A percentile compares a stretch with the other conserved stretches of the same genome.
These are phyloP conservation scores for Cytidiella melzeri DNA, from an alignment of 768 basidiomycete genomes.

Conservation along the genomic window DNA sequence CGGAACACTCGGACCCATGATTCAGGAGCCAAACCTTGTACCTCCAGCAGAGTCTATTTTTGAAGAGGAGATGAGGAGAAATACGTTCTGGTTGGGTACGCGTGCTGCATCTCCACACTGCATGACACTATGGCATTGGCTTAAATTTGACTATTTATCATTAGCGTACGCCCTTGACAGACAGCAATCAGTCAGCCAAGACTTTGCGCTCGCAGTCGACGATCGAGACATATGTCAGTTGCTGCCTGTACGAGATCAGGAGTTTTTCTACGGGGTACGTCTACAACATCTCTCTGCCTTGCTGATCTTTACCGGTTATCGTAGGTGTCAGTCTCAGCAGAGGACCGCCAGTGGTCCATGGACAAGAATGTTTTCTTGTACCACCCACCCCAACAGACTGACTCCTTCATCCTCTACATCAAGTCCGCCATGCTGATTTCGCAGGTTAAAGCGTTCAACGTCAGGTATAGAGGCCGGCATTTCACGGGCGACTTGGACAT, in stretches of 20 bases:
- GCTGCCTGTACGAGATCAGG: constrained; percentile 54
- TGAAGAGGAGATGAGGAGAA: constrained; percentile 68
- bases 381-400: constrained; percentile 57
- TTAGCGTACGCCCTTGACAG: constrained; percentile 65
- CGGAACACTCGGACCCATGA: constrained; percentile 43
- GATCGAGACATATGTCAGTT: constrained; percentile 73
- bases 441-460: constrained; percentile 57
- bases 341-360: constrained; percentile 63
- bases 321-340: constrained; percentile 25
- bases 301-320: constrained; percentile 26
- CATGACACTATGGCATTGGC: not conserved
- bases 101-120: not conserved
- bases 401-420: constrained; percentile 67
- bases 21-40: constrained; percentile 53
- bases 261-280: constrained; percentile 58
- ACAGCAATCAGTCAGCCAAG: constrained; percentile 59
- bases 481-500: constrained; percentile 52
- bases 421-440: constrained; percentile 65
- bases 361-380: constrained; percentile 50
- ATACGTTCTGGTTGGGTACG: constrained; percentile 51
- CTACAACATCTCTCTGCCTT: constrained; percentile 7
- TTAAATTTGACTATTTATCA: not conserved
- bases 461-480: constrained; percentile 56
- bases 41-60: constrained; percentile 52
- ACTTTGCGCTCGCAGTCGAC: constrained; percentile 68